phyloP scores from a whole-genome alignment of 2,329 filamentous ascomycete genomes.

The Fusarium secorum region DNA sequence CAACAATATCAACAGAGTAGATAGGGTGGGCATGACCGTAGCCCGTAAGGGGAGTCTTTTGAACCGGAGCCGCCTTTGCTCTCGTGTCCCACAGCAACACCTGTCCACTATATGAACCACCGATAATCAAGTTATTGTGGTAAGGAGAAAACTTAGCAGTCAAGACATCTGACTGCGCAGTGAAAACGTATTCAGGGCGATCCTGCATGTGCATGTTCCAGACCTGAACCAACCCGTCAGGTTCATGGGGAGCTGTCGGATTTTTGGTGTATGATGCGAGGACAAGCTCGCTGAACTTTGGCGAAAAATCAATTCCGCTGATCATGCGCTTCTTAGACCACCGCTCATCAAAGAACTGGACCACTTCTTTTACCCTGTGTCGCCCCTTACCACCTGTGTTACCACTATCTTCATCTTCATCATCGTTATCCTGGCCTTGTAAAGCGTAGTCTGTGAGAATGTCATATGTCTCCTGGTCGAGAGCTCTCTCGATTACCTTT shows the following conservation, averaged over 20 bases:
- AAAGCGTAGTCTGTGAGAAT: slow-evolving; percentile 94
- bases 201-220: slow-evolving; percentile 98
- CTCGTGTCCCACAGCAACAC: slow-evolving; percentile 97
- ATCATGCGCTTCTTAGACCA: slow-evolving; percentile 99
- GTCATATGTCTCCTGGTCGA: slow-evolving; percentile 92
- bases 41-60: slow-evolving; percentile 94
- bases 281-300: slow-evolving; percentile 91
- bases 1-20: slow-evolving; percentile 93
- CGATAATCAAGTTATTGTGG: slow-evolving; percentile 94
- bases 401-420: slow-evolving; percentile 81
- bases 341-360: slow-evolving; percentile 92
- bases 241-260: slow-evolving; percentile 90
- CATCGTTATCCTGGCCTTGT: slow-evolving; percentile 76
- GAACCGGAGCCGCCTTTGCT: slow-evolving; percentile 85
- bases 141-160: slow-evolving; percentile 98
- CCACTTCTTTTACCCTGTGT: slow-evolving; percentile 82
- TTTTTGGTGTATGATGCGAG: slow-evolving; percentile 98
- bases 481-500: slow-evolving; percentile 93
- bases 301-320: slow-evolving; percentile 92
- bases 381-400: slow-evolving; percentile 75
- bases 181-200: slow-evolving; percentile 94
- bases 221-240: slow-evolving; percentile 90
- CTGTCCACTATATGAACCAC: slow-evolving; percentile 95
- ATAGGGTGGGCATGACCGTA: slow-evolving; percentile 96
- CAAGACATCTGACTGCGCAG: slow-evolving; percentile 93